Conservation (phyloP, 2,329 filamentous ascomycete species). For the Elsinoe arachidis region DNA sequence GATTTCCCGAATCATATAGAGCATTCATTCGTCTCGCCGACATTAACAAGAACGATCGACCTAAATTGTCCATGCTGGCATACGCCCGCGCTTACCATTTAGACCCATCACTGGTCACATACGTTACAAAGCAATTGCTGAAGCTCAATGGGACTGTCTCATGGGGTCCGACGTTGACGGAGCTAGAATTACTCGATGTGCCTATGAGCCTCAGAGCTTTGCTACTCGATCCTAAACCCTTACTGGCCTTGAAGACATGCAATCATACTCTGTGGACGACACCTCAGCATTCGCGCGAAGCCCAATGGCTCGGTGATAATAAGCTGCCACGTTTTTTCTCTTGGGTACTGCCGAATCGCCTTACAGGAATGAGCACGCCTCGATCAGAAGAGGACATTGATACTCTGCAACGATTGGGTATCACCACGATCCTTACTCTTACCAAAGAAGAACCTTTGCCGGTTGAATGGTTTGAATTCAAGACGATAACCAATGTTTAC, state of each 20-base stretch:
- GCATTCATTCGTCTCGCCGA: constrained; percentile 6
- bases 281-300: neutral
- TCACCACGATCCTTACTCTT: constrained; percentile 13
- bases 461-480: constrained; percentile 12
- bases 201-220: neutral
- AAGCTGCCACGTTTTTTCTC: constrained; percentile 16
- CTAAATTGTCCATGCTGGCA: neutral
- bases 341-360: constrained; percentile 12
- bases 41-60: neutral
- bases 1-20: neutral
- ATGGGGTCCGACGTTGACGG: constrained; percentile 2
- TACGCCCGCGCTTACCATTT: neutral
- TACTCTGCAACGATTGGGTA: neutral
- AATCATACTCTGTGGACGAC: constrained; percentile 1
- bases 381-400: constrained; percentile 8
- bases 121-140: neutral
- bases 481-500: constrained; percentile 10
- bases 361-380: constrained; percentile 15
- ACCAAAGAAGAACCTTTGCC: constrained; percentile 14
- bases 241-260: neutral
- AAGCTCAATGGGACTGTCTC: neutral
- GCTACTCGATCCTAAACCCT: neutral
- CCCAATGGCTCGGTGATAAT: neutral
- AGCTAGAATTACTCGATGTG: neutral
- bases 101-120: neutral